Evolutionary conservation across 2,329 filamentous ascomycete genomes (phyloP).

Genomic region (Mycosphaerella sp.): DNA sequence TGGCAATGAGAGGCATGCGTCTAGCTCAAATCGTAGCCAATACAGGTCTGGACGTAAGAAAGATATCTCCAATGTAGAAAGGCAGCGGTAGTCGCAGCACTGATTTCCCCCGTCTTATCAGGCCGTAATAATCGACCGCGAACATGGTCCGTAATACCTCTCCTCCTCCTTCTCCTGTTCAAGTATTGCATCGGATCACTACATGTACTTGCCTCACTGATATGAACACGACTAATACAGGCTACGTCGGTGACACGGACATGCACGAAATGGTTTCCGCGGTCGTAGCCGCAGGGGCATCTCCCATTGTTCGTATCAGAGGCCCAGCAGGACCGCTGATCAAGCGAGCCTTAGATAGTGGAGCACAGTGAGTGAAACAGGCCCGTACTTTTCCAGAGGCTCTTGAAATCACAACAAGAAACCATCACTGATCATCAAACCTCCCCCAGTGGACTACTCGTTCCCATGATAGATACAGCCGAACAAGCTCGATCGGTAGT

Average conservation of each 20-base stretch:
- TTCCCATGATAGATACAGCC: slow-evolving; percentile 41
- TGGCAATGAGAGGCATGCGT: slow-evolving; percentile 44
- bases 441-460: slow-evolving; percentile 36
- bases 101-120: background rate
- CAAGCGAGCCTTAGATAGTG: slow-evolving; percentile 52
- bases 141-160: slow-evolving; percentile 36
- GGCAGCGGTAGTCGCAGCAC: background rate
- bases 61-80: background rate
- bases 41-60: slow-evolving; percentile 45
- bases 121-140: slow-evolving; percentile 54
- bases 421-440: background rate
- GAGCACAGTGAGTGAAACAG: slow-evolving; percentile 39
- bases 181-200: too few relatives aligned
- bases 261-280: slow-evolving; percentile 51
- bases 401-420: too few relatives aligned
- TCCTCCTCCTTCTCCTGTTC: too few relatives aligned
- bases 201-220: background rate
- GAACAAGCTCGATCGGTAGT: slow-evolving; percentile 41
- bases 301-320: slow-evolving; percentile 43
- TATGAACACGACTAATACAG: background rate
- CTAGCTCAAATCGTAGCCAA: slow-evolving; percentile 52
- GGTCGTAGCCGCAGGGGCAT: slow-evolving; percentile 37
- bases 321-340: slow-evolving; percentile 52
- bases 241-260: slow-evolving; percentile 48
- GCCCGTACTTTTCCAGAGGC: too few relatives aligned